Evolutionary conservation across 2,329 filamentous ascomycete species (phyloP).

Genomic region (Calonectria fujianensis): DNA sequence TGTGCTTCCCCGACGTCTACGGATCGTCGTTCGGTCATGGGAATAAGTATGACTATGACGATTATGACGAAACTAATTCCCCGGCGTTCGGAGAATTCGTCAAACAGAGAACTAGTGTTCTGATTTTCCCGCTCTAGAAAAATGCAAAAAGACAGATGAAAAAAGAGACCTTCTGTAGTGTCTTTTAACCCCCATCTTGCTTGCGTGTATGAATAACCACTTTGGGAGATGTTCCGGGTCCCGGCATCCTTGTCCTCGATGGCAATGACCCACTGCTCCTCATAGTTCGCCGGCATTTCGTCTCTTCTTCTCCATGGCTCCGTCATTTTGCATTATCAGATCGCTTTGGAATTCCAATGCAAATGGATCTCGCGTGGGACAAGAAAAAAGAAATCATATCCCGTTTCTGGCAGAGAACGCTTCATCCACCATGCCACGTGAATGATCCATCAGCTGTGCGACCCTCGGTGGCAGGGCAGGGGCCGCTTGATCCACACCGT

Average conservation of each 20-base stretch:
- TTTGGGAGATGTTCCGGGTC: slow-evolving; percentile 2
- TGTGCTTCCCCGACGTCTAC: neutral
- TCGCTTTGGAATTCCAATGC: neutral
- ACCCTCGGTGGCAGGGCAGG: neutral
- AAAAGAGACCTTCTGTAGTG: neutral
- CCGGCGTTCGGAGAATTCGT: slow-evolving; percentile 10
- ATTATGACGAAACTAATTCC: slow-evolving; percentile 5
- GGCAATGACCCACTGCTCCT: slow-evolving; percentile 3
- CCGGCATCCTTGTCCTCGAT: neutral
- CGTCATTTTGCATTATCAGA: slow-evolving; percentile 3
- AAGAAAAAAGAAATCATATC: slow-evolving; percentile 13
- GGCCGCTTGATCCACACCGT: neutral
- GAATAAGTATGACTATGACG: neutral
- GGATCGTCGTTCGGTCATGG: neutral
- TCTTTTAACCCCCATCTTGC: neutral
- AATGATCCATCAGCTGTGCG: neutral
- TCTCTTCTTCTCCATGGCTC: neutral
- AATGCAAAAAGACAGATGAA: neutral
- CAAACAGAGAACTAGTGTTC: neutral
- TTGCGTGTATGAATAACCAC: neutral
- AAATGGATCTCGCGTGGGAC: slow-evolving; percentile 13
- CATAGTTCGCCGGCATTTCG: slow-evolving; percentile 11
- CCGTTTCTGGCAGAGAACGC: neutral
- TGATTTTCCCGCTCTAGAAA: neutral
- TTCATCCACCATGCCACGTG: slow-evolving; percentile 12